A percentile compares a stretch with the other conserved stretches of the same genome.
phyloP scores from a whole-genome alignment of 2,329 filamentous ascomycete genomes.

The Aspergillus persii region DNA sequence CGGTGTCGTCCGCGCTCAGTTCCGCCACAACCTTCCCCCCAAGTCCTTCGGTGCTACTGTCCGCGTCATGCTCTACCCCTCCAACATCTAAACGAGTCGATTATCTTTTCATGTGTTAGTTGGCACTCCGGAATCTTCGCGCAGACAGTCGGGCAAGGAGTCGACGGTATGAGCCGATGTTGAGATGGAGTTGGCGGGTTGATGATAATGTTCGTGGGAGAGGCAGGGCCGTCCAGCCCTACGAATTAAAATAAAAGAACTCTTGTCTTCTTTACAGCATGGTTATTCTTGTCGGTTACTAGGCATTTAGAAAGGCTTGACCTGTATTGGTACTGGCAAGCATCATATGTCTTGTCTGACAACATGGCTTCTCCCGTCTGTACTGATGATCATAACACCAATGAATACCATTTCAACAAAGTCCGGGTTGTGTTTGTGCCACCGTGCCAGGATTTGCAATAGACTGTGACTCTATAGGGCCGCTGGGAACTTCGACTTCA shows the following conservation, averaged over 20 bases:
- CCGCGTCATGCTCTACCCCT: conserved; percentile 97
- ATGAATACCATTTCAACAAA: conserved; percentile 33
- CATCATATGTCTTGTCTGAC: conserved; percentile 29
- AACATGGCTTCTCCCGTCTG: conserved; percentile 30
- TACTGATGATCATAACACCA: conserved; percentile 37
- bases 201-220: conserved; percentile 39
- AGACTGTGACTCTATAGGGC: neutral
- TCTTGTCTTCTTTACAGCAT: conserved; percentile 28
- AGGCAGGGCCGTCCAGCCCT: conserved; percentile 39
- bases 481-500: too few species aligned
- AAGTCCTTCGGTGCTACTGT: conserved; percentile 95
- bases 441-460: neutral
- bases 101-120: conserved; percentile 32
- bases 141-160: conserved; percentile 38
- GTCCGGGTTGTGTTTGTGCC: neutral
- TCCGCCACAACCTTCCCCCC: conserved; percentile 91
- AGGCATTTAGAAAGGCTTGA: conserved; percentile 26
- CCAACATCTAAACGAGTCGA: conserved; percentile 74
- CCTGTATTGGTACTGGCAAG: conserved; percentile 20
- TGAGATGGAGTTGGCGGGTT: conserved; percentile 41
- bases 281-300: conserved; percentile 26
- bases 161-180: conserved; percentile 39
- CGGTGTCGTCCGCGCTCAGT: conserved; percentile 96
- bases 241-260: conserved; percentile 38
- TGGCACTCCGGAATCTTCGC: conserved; percentile 36